Percentiles rank a stretch among this genome's conserved stretches.
Conservation (phyloP, 1,139 yeast genomes). For the Blastobotrys arbuscula region DNA sequence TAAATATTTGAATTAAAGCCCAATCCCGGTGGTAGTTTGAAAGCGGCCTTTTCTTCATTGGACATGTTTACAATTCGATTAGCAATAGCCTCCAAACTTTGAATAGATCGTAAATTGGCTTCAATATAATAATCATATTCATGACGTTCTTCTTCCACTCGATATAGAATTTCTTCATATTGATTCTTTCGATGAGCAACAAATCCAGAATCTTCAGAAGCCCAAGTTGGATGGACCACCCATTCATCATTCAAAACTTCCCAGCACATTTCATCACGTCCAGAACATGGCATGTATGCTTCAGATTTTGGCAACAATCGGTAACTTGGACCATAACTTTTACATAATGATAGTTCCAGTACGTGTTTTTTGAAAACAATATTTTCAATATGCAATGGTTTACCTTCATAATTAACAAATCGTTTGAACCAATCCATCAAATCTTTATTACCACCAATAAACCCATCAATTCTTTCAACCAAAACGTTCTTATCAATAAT, state of each 20-base stretch:
- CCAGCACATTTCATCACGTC: constrained; percentile 99
- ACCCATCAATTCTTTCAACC: constrained; percentile 79
- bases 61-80: constrained; percentile 92
- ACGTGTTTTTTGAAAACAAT: constrained; percentile 86
- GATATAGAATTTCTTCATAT: constrained; percentile 89
- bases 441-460: constrained; percentile 75
- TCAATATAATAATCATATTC: constrained; percentile 96
- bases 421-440: constrained; percentile 85
- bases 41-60: constrained; percentile 76
- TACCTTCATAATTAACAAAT: constrained; percentile 77
- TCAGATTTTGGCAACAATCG: constrained; percentile 90
- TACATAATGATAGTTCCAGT: constrained; percentile 79
- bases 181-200: constrained; percentile 97
- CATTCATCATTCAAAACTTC: constrained; percentile 97
- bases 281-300: constrained; percentile 96
- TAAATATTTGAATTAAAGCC: constrained; percentile 94
- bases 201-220: constrained; percentile 96
- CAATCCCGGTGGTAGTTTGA: constrained; percentile 85
- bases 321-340: constrained; percentile 81
- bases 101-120: constrained; percentile 89
- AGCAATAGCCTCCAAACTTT: constrained; percentile 91
- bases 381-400: constrained; percentile 65
- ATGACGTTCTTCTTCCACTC: constrained; percentile 95
- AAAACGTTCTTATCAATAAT: constrained; percentile 77
- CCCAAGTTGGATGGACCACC: constrained; percentile 99